Conservation (phyloP, 1,139 yeast species). For the Saccharomyces hybrid region DNA sequence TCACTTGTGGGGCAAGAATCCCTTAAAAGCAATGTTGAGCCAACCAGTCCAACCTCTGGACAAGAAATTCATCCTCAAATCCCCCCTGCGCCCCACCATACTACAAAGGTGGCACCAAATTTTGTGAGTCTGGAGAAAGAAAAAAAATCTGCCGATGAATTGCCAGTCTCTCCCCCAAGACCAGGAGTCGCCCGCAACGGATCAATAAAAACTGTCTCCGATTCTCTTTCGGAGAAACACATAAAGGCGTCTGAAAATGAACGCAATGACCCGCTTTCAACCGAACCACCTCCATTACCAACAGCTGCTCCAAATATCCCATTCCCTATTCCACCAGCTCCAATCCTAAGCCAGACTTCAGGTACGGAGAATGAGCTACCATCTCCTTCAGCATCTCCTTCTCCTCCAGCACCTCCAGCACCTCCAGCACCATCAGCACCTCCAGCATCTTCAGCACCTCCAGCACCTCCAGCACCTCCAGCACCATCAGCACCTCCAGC, state of each 20-base stretch:
- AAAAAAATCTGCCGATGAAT: neutral
- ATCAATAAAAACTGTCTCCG: neutral
- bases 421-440: neutral
- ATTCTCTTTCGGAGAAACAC: neutral
- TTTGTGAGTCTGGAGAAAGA: neutral
- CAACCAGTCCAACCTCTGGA: neutral
- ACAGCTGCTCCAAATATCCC: neutral
- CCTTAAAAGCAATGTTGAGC: neutral
- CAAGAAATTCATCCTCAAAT: neutral
- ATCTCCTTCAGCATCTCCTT: neutral
- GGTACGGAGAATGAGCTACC: constrained; percentile 2
- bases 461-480: neutral
- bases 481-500: neutral
- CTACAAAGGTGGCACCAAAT: neutral
- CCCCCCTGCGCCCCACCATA: neutral
- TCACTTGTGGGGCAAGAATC: neutral
- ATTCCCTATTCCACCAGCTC: constrained; percentile 12
- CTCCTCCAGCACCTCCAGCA: neutral
- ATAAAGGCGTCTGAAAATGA: neutral
- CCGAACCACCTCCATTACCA: neutral
- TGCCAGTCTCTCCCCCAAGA: neutral
- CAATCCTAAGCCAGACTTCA: constrained; percentile 12
- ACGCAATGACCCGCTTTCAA: neutral
- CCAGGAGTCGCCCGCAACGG: neutral
- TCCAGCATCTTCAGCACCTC: neutral